Base-by-base conservation (phyloP, 106 monocot genomes). In the Narthecium ossifragum region DNA sequence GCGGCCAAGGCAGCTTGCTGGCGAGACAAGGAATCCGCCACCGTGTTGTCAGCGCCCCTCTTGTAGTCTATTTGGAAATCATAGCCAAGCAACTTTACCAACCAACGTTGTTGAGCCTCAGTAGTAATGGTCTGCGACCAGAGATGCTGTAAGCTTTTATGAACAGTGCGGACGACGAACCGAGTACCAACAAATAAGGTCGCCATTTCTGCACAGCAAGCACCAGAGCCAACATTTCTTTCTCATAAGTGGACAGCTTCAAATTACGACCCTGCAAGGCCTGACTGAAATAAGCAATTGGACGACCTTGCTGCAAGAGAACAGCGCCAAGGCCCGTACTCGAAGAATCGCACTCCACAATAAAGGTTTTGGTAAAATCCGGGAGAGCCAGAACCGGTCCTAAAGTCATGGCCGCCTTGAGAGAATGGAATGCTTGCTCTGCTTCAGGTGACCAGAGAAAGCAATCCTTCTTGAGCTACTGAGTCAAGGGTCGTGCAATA, bases 151-250 rank as follows among this genome's bases (percentile, higher is more conserved):
- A 63, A 33, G 12, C 63, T 63, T 21, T 22, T 29, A 3, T 63
- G 49, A 34, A 51, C 63, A 24, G n/a, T n/a, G n/a, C n/a, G n/a
- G n/a, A n/a, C n/a, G n/a, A n/a, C n/a, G n/a, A n/a, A n/a, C n/a
- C n/a, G n/a, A n/a, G n/a, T n/a, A 32, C 18, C 63, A 2, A 63
- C 34, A 11, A 63, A 36, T 34, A 63, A 2, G 63, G 63, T 4
- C 63, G 13, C 63, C 51, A 63, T 24, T 50, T 34, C 24, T 51
- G 50, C 21, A 63, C n/a, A 22, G 63, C 63, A 18, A 63, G 21
- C 4, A 63, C 49, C 7, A 63, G 25, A 23, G 51, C 63, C 2
- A 63, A 15, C 15, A 63, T 47, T 27, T 51, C 63, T 17, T 63
- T 63, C 15, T 63, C 63, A 36, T 63, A 57, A 2, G 34, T 22